Evolutionary conservation across 2,329 filamentous ascomycete genomes (phyloP), one percentile per base, ranked within the genome.

Genomic region (Xylariales sp.): DNA sequence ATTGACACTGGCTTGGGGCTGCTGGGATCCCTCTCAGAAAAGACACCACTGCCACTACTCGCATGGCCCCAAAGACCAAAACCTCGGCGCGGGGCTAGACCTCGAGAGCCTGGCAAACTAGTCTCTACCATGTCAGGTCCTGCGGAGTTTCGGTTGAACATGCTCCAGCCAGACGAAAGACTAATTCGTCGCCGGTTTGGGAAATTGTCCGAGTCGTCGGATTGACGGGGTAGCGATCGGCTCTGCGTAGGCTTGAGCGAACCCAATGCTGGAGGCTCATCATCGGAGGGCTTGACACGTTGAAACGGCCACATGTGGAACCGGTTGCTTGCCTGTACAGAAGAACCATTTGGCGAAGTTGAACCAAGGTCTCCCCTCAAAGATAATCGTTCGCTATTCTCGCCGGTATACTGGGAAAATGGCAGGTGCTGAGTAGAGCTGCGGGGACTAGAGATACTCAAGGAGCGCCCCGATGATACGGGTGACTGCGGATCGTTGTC

Each of bases 161-260:
- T 63, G 40, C 62, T 72, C 75, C 75, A 86, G 9, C 28, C 28
- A 22, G 62, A 56, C 3, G 73, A 71, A 32, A 82, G 70, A 52
- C 76, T 82, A 25, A 76, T 74, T 28, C 76, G 71, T 18, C 78
- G 77, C 61, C 66, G 78, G 59, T 58, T 78, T 47, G 55, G 70
- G 58, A 64, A 63, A 47, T 56, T 66, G 55, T 74, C 84, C 51
- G 59, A 61, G 10, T 80, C 79, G 16, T 76, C 85, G 46, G 64
- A 64, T 46, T 74, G 73, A 14, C 76, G 69, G 5, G 87, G 87
- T 50, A 93, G 80, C 0, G 87, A 91, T 55, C 88, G 85, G 53
- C 85, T 89, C 57, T 91, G 85, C 0, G 78, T 75, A 21, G 77
- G 65, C 55, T 86, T 87, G 11, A 90, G 66, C 15, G 76, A 80